These are phyloP conservation scores for Diaporthe sp. DNA, from an alignment of 2,329 filamentous ascomycete species.

Conservation along the genomic window DNA sequence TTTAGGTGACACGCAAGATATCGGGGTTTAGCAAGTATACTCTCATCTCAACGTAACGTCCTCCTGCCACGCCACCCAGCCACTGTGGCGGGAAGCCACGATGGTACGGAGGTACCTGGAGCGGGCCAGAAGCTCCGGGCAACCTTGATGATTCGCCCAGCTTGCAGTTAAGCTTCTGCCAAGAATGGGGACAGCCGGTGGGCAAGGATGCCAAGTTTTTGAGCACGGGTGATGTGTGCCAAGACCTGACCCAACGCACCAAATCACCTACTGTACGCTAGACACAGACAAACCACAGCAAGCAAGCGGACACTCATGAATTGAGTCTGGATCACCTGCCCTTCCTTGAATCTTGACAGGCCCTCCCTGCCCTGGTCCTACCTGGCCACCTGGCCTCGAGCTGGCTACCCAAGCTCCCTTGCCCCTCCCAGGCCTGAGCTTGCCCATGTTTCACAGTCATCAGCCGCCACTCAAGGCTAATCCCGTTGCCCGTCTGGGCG, in stretches of 20 bases:
- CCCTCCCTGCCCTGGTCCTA: neutral
- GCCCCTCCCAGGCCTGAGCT: neutral
- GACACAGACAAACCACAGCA: neutral
- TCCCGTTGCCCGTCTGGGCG: constrained; percentile 6
- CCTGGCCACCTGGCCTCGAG: too few species aligned
- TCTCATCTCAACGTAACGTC: neutral
- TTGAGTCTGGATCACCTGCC: neutral
- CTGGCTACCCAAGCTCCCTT: too few species aligned
- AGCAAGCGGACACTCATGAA: neutral
- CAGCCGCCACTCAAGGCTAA: neutral
- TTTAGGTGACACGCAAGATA: too few species aligned
- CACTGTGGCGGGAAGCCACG: neutral
- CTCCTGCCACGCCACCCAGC: neutral
- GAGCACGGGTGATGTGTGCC: constrained; percentile 11
- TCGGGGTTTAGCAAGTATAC: too few species aligned
- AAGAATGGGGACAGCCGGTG: constrained; percentile 1
- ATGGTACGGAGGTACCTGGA: neutral
- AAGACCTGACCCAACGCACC: neutral
- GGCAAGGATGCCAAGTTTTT: constrained; percentile 30
- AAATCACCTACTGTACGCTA: too few species aligned
- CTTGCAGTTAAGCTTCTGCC: neutral
- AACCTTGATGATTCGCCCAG: neutral
- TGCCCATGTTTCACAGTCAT: constrained; percentile 23
- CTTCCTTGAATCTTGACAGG: neutral
- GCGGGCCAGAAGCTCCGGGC: constrained; percentile 18